phyloP scores from a whole-genome alignment of 2,329 filamentous ascomycete species.

The Colletotrichum horii region DNA sequence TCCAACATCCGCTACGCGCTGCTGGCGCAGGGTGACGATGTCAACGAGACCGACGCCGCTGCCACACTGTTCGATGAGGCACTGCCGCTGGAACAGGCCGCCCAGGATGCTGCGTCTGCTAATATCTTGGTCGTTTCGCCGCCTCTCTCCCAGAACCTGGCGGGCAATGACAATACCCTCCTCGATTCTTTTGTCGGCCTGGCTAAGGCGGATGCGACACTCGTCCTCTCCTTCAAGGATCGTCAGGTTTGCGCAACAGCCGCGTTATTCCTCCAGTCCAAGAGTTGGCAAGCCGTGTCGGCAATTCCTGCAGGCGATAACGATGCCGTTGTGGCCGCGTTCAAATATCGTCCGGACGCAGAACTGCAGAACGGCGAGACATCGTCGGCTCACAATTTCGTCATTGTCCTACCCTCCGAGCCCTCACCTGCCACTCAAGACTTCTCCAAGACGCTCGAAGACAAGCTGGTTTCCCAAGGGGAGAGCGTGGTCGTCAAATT shows the following conservation, averaged over 20 bases:
- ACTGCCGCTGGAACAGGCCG: background rate
- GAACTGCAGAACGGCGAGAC: background rate
- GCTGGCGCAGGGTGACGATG: background rate
- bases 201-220: background rate
- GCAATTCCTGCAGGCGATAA: background rate
- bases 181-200: background rate
- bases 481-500: background rate
- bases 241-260: background rate
- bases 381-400: background rate
- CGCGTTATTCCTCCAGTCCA: background rate
- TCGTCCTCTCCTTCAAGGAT: background rate
- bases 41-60: background rate
- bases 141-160: background rate
- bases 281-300: background rate
- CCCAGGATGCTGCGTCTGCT: background rate
- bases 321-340: background rate
- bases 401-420: background rate
- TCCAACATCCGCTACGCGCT: background rate
- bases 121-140: background rate
- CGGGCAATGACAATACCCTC: background rate
- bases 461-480: background rate
- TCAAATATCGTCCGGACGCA: background rate
- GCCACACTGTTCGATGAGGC: background rate
- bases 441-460: background rate
- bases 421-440: background rate